Base-by-base conservation (phyloP, 306 rosid genomes). In the Ammopiptanthus mongolicus region DNA sequence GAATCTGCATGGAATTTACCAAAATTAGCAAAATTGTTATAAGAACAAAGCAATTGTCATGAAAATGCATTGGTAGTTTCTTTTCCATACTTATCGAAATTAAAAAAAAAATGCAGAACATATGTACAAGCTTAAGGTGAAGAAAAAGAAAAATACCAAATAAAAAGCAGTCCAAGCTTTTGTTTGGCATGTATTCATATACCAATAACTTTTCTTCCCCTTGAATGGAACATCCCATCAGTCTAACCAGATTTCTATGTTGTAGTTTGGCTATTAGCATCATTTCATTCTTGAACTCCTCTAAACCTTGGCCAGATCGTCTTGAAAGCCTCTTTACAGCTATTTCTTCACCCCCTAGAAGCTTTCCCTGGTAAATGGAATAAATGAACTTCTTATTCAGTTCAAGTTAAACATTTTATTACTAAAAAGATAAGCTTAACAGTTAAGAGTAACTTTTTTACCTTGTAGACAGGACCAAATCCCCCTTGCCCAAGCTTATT, bases 401-500 rank as follows among this genome's bases (percentile, higher is more conserved):
- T n/a, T n/a, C 11, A 7, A 19, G 47, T 4, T 39, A 28, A 57
- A 3, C 53, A 23, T 53, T 52, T 17, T 57, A 5, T 56, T 65
- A 33, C 41, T 34, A 7, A 29, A 57, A 10, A 19, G 19, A 18
- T 1, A 44, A 58, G 14, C 58, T 25, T 57, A 23, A 57, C 19
- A 56, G 63, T 86, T 5, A 64, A 14, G 5, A 41, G 44, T 21
- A 72, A 5, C 46, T 8, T 0, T 39, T 41, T 41, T 41, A 86
- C 96, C 91, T 80, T 88, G 78, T 86, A 91, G 23, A 91, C 93
- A 17, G 61, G 86, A 44, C 96, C 97, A 22, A 91, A 91, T 34
- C 97, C 97, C 8, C 97, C 93, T 60, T 87, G 84, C 33, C 97
- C 93, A 39, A 91, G 90, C 85, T 88, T 91, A 73, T 86, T 91